phyloP scores from a whole-genome alignment of 2,329 filamentous ascomycete genomes.

The Aspergillus sp. region DNA sequence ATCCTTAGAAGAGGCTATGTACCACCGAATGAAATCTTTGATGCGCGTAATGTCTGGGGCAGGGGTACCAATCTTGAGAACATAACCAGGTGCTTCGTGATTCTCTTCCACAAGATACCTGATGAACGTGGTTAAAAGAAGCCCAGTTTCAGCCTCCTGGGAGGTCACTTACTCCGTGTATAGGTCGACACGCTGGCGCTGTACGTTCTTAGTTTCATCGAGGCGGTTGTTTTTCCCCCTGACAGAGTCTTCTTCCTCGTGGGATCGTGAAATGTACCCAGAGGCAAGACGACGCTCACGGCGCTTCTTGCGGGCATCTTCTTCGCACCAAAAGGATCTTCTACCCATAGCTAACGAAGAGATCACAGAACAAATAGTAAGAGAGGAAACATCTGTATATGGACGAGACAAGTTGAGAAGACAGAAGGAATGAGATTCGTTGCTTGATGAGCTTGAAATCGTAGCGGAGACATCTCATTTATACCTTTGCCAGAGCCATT shows the following conservation, averaged over 20 bases:
- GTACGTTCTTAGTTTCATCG: slow-evolving; percentile 1
- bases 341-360: slow-evolving; percentile 3
- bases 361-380: slow-evolving; percentile 1
- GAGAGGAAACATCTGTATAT: not conserved
- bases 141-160: not conserved
- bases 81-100: slow-evolving; percentile 5
- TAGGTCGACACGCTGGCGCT: not conserved
- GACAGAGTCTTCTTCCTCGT: slow-evolving; percentile 2
- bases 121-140: not conserved
- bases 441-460: too few species aligned
- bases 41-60: slow-evolving; percentile 3
- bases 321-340: slow-evolving; percentile 1
- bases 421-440: too few species aligned
- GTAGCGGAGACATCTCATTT: too few species aligned
- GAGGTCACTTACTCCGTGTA: slow-evolving; percentile 1
- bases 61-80: not conserved
- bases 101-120: slow-evolving; percentile 7
- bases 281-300: not conserved
- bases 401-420: not conserved
- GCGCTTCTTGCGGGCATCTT: slow-evolving; percentile 1
- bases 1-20: not conserved
- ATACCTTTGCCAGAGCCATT: too few species aligned
- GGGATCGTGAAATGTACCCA: slow-evolving; percentile 1
- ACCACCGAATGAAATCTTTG: slow-evolving; percentile 9
- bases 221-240: slow-evolving; percentile 1